These are phyloP conservation scores for Exophiala lecanii-corni DNA, from an alignment of 2,329 filamentous ascomycete species.

Conservation along the genomic window DNA sequence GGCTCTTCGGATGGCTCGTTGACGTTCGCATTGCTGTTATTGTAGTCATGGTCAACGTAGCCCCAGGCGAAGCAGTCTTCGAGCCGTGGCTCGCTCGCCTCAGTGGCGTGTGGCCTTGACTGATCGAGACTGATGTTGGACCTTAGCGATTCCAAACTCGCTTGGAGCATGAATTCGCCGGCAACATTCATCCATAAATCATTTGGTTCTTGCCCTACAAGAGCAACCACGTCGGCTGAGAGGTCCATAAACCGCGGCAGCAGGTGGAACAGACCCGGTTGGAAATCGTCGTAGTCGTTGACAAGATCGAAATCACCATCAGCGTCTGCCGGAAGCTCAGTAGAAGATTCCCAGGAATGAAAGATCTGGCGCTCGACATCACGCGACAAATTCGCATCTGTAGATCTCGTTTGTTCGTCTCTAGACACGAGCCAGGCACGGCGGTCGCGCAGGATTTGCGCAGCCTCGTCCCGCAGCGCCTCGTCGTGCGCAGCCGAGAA, in stretches of 20 bases:
- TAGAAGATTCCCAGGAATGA: neutral
- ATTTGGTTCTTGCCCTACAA: conserved; percentile 5
- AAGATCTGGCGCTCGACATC: neutral
- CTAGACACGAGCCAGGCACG: neutral
- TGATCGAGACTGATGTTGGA: neutral
- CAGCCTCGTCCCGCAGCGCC: neutral
- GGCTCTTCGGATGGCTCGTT: neutral
- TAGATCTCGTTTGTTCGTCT: neutral
- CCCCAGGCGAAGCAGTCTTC: conserved; percentile 25
- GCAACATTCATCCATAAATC: conserved; percentile 22
- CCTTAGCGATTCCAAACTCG: conserved; percentile 15
- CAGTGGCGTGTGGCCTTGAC: neutral
- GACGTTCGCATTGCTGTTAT: no score
- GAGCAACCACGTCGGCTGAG: conserved; percentile 16
- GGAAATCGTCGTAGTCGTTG: neutral
- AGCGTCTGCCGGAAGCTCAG: no score
- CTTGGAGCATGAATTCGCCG: conserved; percentile 22
- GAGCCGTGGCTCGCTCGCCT: conserved; percentile 6
- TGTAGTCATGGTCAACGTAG: conserved; percentile 8
- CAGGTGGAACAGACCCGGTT: conserved; percentile 12
- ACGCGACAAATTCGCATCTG: neutral
- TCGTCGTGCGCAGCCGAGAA: neutral
- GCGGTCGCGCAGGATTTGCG: neutral
- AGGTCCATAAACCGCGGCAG: conserved; percentile 23
- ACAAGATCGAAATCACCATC: no score